These are phyloP conservation scores for Fusarium concolor DNA, from an alignment of 2,329 filamentous ascomycete species.

Conservation along the genomic window DNA sequence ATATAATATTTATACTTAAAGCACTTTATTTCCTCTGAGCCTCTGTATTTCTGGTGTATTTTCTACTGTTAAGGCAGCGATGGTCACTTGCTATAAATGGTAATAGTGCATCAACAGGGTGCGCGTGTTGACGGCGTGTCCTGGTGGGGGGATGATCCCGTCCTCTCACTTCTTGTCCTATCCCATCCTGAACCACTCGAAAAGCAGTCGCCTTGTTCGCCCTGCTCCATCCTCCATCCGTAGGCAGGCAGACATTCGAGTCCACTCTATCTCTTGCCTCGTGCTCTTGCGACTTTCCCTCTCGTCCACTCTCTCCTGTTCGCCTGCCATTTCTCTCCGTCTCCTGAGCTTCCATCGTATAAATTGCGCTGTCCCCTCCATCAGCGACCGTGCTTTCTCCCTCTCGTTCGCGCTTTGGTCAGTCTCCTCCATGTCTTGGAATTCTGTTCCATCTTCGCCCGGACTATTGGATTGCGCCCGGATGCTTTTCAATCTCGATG, in stretches of 20 bases:
- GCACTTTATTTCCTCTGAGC: neutral
- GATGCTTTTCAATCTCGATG: slow-evolving; percentile 8
- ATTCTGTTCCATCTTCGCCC: slow-evolving; percentile 8
- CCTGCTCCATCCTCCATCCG: slow-evolving; percentile 30
- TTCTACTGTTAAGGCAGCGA: slow-evolving; percentile 24
- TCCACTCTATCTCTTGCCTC: slow-evolving; percentile 30
- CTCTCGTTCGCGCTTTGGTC: slow-evolving; percentile 35
- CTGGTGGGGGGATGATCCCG: slow-evolving; percentile 21
- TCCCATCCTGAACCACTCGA: slow-evolving; percentile 31
- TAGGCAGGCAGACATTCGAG: slow-evolving; percentile 32
- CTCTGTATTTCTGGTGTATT: neutral
- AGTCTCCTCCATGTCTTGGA: slow-evolving; percentile 31
- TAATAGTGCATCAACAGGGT: slow-evolving; percentile 37
- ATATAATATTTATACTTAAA: neutral
- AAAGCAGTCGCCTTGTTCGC: slow-evolving; percentile 42
- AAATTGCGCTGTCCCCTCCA: slow-evolving; percentile 29
- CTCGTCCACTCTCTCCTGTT: slow-evolving; percentile 41
- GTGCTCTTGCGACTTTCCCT: slow-evolving; percentile 32
- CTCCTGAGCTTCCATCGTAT: slow-evolving; percentile 26
- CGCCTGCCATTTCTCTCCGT: slow-evolving; percentile 37
- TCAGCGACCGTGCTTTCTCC: slow-evolving; percentile 3
- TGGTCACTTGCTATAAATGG: slow-evolving; percentile 25
- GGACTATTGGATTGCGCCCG: slow-evolving; percentile 27
- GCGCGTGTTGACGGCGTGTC: slow-evolving; percentile 39
- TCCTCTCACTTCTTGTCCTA: slow-evolving; percentile 19